These are phyloP conservation scores for Pseudoturritis turrita DNA, from an alignment of 345 rosid species.

Conservation along the genomic window DNA sequence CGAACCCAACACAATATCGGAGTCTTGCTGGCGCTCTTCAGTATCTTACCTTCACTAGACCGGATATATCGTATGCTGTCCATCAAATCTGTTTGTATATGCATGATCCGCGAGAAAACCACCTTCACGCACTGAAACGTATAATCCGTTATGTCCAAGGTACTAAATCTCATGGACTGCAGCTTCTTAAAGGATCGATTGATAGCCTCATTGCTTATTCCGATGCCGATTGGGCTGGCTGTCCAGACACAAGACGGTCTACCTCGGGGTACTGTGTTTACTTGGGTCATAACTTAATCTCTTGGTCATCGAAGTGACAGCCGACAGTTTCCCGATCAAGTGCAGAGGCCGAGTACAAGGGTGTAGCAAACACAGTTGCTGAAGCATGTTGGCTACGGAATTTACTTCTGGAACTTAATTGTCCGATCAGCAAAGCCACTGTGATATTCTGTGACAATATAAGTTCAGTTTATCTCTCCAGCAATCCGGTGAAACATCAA, in stretches of 20 bases:
- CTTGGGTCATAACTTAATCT: neutral
- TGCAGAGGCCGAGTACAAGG: neutral
- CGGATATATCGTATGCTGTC: neutral
- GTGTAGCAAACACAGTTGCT: neutral
- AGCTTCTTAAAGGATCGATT: too few relatives aligned
- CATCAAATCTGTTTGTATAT: neutral
- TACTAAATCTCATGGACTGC: too few relatives aligned
- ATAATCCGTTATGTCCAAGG: too few relatives aligned
- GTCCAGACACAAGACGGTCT: neutral
- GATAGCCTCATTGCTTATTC: neutral
- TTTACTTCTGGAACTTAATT: neutral
- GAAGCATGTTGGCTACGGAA: neutral
- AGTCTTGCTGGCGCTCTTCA: neutral
- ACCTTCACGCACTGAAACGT: too few relatives aligned
- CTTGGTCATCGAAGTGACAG: neutral
- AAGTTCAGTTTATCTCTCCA: neutral
- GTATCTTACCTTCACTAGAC: neutral
- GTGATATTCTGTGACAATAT: neutral
- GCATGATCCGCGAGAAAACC: neutral
- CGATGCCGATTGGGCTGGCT: neutral
- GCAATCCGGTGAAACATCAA: neutral
- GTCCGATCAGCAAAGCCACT: too few relatives aligned
- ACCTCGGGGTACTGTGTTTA: neutral
- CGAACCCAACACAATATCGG: neutral
- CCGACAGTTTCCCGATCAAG: neutral